Conservation (phyloP, 2,329 filamentous ascomycete genomes). For the Teratosphaeria pseudoeucalypti region DNA sequence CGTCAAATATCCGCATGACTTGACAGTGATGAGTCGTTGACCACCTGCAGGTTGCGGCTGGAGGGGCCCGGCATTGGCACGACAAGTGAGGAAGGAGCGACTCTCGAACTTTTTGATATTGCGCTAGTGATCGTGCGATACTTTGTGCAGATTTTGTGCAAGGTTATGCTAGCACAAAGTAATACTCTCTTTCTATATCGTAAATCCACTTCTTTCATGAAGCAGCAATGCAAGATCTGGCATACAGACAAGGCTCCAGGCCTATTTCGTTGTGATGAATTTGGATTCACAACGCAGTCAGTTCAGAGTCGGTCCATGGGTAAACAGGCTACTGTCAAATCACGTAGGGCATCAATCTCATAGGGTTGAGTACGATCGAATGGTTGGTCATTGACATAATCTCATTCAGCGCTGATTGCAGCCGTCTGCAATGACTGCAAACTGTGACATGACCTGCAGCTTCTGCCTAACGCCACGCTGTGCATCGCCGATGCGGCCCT, state of each 20-base stretch:
- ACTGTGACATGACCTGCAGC: not conserved
- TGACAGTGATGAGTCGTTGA: not conserved
- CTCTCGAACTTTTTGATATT: not conserved
- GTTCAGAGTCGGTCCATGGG: too few relatives aligned
- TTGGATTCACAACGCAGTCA: too few relatives aligned
- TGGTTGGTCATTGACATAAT: not conserved
- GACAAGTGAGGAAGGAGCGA: not conserved
- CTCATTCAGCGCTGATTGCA: not conserved
- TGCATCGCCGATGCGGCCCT: not conserved
- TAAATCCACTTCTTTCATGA: too few relatives aligned
- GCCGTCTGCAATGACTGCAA: not conserved
- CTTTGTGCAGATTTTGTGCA: not conserved
- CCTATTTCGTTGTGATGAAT: too few relatives aligned
- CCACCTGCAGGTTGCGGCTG: not conserved
- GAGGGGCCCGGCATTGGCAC: not conserved
- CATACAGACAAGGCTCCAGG: too few relatives aligned
- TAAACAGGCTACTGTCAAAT: too few relatives aligned
- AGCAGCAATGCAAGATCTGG: too few relatives aligned
- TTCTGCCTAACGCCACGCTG: conserved; percentile 1
- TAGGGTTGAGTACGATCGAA: not conserved
- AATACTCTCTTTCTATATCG: too few relatives aligned
- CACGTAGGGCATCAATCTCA: too few relatives aligned
- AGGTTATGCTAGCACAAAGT: not conserved
- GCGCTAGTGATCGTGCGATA: not conserved
- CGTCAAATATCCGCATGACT: not conserved